These are phyloP conservation scores for Triangularia setosa DNA, from an alignment of 2,329 filamentous ascomycete genomes.

Conservation along the genomic window DNA sequence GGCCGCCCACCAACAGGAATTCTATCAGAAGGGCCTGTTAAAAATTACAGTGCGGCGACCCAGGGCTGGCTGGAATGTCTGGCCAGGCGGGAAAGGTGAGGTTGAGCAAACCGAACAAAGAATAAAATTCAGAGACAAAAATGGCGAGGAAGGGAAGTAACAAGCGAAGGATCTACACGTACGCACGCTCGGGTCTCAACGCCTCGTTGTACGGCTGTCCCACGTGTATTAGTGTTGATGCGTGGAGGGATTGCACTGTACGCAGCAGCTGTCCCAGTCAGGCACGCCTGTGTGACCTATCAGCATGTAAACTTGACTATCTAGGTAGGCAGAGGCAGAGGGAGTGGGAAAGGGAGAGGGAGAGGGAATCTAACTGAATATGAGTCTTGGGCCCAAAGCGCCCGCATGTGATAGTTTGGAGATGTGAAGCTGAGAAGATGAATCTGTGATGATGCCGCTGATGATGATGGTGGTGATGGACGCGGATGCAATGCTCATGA, in stretches of 20 bases:
- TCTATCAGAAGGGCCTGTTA: too few species aligned
- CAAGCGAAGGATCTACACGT: slow-evolving; percentile 10
- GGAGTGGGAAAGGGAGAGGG: not conserved
- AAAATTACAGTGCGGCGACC: not conserved
- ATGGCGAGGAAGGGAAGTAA: not conserved
- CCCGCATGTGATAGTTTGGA: not conserved
- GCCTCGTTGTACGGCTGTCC: not conserved
- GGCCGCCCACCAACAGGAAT: slow-evolving; percentile 3
- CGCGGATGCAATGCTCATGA: not conserved
- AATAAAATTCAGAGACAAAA: slow-evolving; percentile 2
- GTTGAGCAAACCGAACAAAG: not conserved
- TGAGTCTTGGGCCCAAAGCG: too few species aligned
- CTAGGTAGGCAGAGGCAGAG: not conserved
- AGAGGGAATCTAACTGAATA: too few species aligned
- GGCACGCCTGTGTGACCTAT: not conserved
- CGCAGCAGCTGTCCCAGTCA: not conserved
- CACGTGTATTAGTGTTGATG: not conserved
- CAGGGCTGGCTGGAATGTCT: not conserved
- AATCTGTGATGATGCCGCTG: not conserved
- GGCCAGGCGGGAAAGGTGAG: not conserved
- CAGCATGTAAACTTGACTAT: not conserved
- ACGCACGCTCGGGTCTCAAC: not conserved
- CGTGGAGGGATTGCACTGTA: not conserved
- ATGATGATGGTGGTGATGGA: not conserved
- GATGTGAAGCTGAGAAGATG: not conserved